Evolutionary conservation across 2,329 filamentous ascomycete genomes (phyloP).

Genomic region (Daldinia sp.): DNA sequence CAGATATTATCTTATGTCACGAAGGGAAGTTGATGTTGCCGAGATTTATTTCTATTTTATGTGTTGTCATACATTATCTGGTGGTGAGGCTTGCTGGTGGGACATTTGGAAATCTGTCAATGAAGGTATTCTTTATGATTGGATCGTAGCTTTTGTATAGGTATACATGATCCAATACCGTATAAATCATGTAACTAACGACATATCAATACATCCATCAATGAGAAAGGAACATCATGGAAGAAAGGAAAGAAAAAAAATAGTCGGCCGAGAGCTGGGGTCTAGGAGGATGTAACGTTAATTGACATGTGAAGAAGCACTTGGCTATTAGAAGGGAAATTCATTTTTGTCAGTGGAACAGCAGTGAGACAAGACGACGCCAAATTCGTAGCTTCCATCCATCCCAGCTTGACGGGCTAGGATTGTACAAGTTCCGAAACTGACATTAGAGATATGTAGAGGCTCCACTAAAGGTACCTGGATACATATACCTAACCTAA

Average conservation of each 20-base stretch:
- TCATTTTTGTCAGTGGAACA: background rate
- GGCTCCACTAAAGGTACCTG: background rate
- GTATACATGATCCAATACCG: background rate
- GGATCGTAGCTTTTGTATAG: conserved; percentile 6
- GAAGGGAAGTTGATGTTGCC: background rate
- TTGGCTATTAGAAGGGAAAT: conserved; percentile 25
- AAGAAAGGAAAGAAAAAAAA: conserved; percentile 10
- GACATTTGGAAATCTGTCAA: background rate
- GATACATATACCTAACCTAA: background rate
- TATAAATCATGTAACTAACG: background rate
- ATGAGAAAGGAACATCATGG: background rate
- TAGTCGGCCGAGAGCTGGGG: conserved; percentile 12
- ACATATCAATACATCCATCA: background rate
- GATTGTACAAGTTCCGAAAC: conserved; percentile 4
- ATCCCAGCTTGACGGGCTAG: background rate
- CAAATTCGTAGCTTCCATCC: conserved; percentile 3
- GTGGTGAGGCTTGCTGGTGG: conserved; percentile 10
- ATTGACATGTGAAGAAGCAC: conserved; percentile 38
- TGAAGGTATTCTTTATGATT: background rate
- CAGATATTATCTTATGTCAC: conserved; percentile 9
- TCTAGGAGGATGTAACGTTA: conserved; percentile 30
- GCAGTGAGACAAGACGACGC: background rate
- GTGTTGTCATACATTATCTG: conserved; percentile 9
- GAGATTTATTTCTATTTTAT: conserved; percentile 2
- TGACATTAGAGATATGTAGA: background rate